Evolutionary conservation across 2,329 filamentous ascomycete species (phyloP), one percentile per base, ranked within the genome.

Genomic region (Claviceps cyperi): DNA sequence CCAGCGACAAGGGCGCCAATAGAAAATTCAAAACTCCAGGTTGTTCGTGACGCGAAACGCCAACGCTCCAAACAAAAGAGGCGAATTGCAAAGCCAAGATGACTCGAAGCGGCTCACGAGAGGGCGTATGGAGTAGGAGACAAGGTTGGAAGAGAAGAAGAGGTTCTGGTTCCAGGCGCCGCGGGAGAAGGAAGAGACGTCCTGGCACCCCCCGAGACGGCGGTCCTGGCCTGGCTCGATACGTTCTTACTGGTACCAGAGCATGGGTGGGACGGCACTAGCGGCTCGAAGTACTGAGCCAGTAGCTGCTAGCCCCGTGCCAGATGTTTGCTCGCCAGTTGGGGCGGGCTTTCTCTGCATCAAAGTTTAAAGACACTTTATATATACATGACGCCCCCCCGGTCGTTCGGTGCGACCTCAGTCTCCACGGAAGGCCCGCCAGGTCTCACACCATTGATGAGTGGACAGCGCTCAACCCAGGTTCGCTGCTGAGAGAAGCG

Each of bases 371-470:
- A 35, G 44, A 24, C 49, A 67, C 64, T 60, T 62, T 58, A 55
- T 56, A 58, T 61, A 53, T 64, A 67, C 65, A 53, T 63, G 46
- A 17, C 38, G 43, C 54, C 62, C 55, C 62, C 59, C 63, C 57
- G 53, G 60, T 59, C 57, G 46, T 55, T 53, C 59, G 53, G 60
- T 60, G 60, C 55, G 60, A 62, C 62, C 59, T 59, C 55, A 60
- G 62, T 62, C 61, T 60, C 63, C 64, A 65, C 61, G 56, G 57
- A 59, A 59, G 61, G 60, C 58, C 63, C 63, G 62, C 64, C 61
- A 36, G 60, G 63, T 65, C 64, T 64, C 61, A 62, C 63, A 64
- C 63, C 62, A 64, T 60, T 65, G 58, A 64, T 62, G 62, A 64
- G 59, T 59, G 59, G 60, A 62, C 62, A 63, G 56, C 64, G 66